Evolutionary conservation across 441 rosid genomes (phyloP).

Genomic region (Syzygium malaccense): DNA sequence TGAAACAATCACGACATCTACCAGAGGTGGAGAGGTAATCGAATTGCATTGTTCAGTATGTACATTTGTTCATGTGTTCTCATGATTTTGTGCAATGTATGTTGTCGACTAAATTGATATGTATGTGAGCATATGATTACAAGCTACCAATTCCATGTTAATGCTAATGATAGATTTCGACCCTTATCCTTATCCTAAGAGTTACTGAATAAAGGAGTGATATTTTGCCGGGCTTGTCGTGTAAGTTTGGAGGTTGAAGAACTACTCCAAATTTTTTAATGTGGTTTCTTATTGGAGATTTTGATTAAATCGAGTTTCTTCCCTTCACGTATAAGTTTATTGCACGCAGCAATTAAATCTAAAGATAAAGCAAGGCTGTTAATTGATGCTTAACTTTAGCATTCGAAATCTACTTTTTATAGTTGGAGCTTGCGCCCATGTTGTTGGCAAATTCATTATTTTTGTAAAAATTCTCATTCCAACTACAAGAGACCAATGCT

Average conservation of each 20-base stretch:
- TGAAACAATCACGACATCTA: conserved; percentile 43
- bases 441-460: neutral
- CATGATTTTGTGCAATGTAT: neutral
- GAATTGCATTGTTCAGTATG: neutral
- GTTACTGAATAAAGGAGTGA: neutral
- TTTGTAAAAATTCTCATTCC: neutral
- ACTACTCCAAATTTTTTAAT: neutral
- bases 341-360: neutral
- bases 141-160: neutral
- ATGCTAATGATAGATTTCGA: neutral
- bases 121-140: neutral
- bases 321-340: neutral
- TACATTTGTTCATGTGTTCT: neutral
- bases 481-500: neutral
- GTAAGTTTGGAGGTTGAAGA: neutral
- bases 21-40: conserved; percentile 66
- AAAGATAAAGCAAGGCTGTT: neutral
- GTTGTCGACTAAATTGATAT: neutral
- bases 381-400: neutral
- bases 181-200: neutral
- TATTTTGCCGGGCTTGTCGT: neutral
- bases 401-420: neutral
- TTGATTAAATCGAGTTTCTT: neutral
- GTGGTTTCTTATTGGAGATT: neutral
- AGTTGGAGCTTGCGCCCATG: neutral